phyloP scores from a whole-genome alignment of 139 green algal genomes.

The Chlamydomonas sp. region DNA sequence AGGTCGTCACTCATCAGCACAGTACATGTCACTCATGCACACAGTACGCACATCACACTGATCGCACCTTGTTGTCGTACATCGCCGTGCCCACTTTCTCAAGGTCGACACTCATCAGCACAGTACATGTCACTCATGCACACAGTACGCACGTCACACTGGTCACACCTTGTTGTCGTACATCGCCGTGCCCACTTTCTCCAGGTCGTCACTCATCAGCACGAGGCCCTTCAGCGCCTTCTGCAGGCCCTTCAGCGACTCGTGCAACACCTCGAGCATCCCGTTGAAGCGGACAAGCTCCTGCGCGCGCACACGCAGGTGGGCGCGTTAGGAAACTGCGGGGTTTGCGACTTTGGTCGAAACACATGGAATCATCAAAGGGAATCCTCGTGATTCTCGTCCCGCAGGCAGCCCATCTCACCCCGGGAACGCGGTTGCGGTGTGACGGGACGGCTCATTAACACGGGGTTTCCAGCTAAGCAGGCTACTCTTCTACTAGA shows the following conservation, averaged over 20 bases:
- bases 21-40: too few relatives aligned
- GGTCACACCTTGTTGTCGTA: conserved; percentile 51
- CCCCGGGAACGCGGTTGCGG: background rate
- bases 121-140: too few relatives aligned
- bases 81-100: conserved; percentile 43
- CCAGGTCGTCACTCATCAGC: conserved; percentile 63
- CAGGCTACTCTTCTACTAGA: too few relatives aligned
- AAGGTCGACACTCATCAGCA: conserved; percentile 66
- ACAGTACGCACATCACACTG: too few relatives aligned
- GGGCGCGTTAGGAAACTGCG: too few relatives aligned
- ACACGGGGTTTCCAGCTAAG: too few relatives aligned
- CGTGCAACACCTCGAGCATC: conserved; percentile 51
- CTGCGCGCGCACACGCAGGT: too few relatives aligned
- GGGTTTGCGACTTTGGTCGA: conserved; percentile 1
- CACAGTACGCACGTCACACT: background rate
- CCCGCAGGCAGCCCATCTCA: background rate
- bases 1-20: conserved; percentile 58
- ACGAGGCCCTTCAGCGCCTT: conserved; percentile 46
- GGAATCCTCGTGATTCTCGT: conserved; percentile 29
- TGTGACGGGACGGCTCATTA: too few relatives aligned
- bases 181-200: conserved; percentile 41
- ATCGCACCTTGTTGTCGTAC: conserved; percentile 52
- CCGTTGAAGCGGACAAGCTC: conserved; percentile 78
- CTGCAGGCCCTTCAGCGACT: conserved; percentile 32
- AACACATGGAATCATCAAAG: conserved; percentile 25